Evolutionary conservation across 352 stramenopile species (phyloP), one percentile per base, ranked within the genome.

Genomic region (Globisporangium iwayamae): DNA sequence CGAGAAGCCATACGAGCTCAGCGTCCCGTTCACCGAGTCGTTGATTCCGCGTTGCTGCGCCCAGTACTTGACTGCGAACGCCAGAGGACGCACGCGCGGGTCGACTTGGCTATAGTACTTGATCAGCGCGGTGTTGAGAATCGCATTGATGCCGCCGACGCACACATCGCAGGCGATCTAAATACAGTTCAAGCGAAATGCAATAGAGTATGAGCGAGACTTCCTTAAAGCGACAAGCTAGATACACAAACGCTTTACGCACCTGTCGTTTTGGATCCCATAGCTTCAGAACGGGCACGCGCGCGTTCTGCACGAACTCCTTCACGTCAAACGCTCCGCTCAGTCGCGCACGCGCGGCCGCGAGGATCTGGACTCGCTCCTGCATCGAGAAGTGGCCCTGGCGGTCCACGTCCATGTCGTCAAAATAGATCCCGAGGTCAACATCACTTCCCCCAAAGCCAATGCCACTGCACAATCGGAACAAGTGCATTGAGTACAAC

Each of bases 1-100:
- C 66, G 98, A 95, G 78, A 98, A 99, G 0, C 94, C 97, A 68
- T 99, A 99, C 9, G 92, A 98, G 65, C 89, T 98, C 51, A 99
- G 79, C 20, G 97, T 99, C 22, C 98, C 96, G 30, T 98, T 92
- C 22, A 82, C 88, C 38, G 98, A 96, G 64, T 98, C 96, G 71
- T 99, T 99, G 66, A 99, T 98, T 10, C 95, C 85, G 28, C 97
- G 81, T 39, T 85, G 84, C 72, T 99, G 99, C 8, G 97, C 96
- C 97, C 97, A 99, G 47, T 97, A 87, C 75, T 99, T 99, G 66
- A 99, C 86, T 2, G 98, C 92, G 71, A 98, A 98, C 58, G 95
- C 96, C 16, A 99, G 71, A 10, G 96, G 85, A 4, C 94, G 90
- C 11, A 96, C 86, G 13, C 87, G 81, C 6, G 83, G 81, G 62